Conservation (phyloP, 2,329 filamentous ascomycete genomes). For the Cucurbitaria berberidis region DNA sequence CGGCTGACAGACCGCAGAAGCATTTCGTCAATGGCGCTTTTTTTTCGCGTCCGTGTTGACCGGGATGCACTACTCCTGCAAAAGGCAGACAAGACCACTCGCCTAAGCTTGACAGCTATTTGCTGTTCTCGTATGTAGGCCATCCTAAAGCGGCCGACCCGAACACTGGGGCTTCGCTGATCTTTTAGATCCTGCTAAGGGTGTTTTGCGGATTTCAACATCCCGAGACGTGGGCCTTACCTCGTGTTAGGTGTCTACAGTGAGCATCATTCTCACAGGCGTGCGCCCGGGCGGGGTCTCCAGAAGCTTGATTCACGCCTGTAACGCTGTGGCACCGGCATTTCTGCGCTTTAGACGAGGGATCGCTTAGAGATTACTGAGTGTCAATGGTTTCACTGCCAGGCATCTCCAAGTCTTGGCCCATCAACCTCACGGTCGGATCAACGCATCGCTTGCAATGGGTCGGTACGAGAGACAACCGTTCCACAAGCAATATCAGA, state of each 20-base stretch:
- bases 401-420: slow-evolving; percentile 19
- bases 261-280: slow-evolving; percentile 24
- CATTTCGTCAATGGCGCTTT: slow-evolving; percentile 17
- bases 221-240: slow-evolving; percentile 28
- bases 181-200: slow-evolving; percentile 18
- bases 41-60: slow-evolving; percentile 2
- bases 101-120: slow-evolving; percentile 15
- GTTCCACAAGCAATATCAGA: slow-evolving; percentile 1
- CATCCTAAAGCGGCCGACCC: slow-evolving; percentile 28
- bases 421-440: slow-evolving; percentile 14
- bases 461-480: slow-evolving; percentile 5
- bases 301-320: slow-evolving; percentile 22
- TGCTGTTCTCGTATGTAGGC: slow-evolving; percentile 22
- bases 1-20: slow-evolving; percentile 4
- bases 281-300: slow-evolving; percentile 33
- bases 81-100: slow-evolving; percentile 25
- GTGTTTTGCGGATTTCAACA: slow-evolving; percentile 23
- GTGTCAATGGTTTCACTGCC: slow-evolving; percentile 1
- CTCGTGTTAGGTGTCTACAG: slow-evolving; percentile 31
- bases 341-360: slow-evolving; percentile 3
- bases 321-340: slow-evolving; percentile 23
- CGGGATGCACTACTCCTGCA: slow-evolving; percentile 12
- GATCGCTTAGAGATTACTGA: slow-evolving; percentile 16
- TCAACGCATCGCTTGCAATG: slow-evolving; percentile 6
- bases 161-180: slow-evolving; percentile 25